Evolutionary conservation across 2,329 filamentous ascomycete species (phyloP), one percentile per base, ranked within the genome.

Genomic region (Ceratocystiopsis brevicomis): DNA sequence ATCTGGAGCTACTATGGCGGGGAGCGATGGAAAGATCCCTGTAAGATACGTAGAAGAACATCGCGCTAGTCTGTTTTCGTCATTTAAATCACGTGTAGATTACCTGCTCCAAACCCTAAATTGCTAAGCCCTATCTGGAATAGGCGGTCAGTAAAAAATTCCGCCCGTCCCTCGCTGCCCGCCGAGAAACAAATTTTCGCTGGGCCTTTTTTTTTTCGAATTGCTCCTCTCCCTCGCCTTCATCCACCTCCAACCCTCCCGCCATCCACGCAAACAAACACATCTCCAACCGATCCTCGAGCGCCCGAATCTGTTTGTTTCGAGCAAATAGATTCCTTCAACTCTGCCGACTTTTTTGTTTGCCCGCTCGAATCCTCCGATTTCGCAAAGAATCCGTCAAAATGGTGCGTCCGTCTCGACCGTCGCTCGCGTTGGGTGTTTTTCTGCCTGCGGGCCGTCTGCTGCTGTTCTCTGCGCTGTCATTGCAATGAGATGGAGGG

Each of bases 371-470:
- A 66, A 54, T 61, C 57, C 19, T 33, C 9, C 32, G 11, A 14
- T 33, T 48, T 45, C 44, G 55, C 56, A 56, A 59, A 56, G 59
- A 67, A 68, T 69, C 63, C 71, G 67, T 68, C 74, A 79, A 77
- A 62, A 80, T 80, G 76, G 76, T 80, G 72, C 49, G 49, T 47
- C 32, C 32, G 13, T 33, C 11, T 33, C 32, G 32, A 14, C 32
- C 4, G 32, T 33, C 32, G 32, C 19, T n/a, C n/a, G n/a, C n/a
- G n/a, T n/a, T n/a, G n/a, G n/a, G 19, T 21, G 19, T 4, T 21
- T 4, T 21, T 4, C 19, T 6, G 19, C 6, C 19, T 21, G 19
- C 19, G 6, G 19, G 19, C 6, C 19, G 19, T 21, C 19, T 21
- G 19, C 19, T 21, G 19, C 19, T 21, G 19, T 21, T 21, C 19